Conservation (phyloP, 805 yeast genomes). For the Tetrapisispora iriomotensis region DNA sequence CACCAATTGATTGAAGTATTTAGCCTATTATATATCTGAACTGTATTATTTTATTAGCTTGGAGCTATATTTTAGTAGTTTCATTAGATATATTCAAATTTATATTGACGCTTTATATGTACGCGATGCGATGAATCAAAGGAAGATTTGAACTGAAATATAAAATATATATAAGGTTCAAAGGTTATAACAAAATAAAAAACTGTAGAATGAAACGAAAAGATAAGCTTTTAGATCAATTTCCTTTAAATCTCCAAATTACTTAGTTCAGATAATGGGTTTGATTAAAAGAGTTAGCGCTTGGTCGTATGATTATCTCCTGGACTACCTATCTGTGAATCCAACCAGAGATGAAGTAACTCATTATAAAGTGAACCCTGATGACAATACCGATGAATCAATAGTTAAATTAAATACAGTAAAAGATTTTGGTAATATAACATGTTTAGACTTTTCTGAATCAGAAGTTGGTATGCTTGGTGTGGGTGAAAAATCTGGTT, state of each 20-base stretch:
- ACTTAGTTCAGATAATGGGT: constrained; percentile 16
- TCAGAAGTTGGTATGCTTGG: constrained; percentile 49
- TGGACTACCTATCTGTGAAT: constrained; percentile 46
- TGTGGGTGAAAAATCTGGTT: constrained; percentile 68
- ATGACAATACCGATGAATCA: constrained; percentile 43
- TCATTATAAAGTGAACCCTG: constrained; percentile 46
- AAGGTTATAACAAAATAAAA: too few species aligned
- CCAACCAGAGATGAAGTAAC: constrained; percentile 77
- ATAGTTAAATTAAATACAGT: constrained; percentile 43
- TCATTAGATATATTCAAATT: too few species aligned
- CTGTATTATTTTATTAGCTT: too few species aligned
- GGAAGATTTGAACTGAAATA: too few species aligned
- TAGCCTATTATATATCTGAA: too few species aligned
- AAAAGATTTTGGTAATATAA: constrained; percentile 58
- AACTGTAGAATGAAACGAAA: background rate
- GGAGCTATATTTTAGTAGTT: too few species aligned
- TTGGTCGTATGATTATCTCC: constrained; percentile 24
- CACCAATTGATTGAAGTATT: too few species aligned
- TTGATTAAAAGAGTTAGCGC: constrained; percentile 24
- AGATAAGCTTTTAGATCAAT: background rate
- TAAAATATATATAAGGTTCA: too few species aligned
- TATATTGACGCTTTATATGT: too few species aligned
- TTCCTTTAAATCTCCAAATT: background rate
- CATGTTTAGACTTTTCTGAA: constrained; percentile 55
- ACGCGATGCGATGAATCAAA: too few species aligned